These are phyloP conservation scores for Moesziomyces globuligerus DNA, from an alignment of 1,284 basidiomycete species.

Conservation along the genomic window DNA sequence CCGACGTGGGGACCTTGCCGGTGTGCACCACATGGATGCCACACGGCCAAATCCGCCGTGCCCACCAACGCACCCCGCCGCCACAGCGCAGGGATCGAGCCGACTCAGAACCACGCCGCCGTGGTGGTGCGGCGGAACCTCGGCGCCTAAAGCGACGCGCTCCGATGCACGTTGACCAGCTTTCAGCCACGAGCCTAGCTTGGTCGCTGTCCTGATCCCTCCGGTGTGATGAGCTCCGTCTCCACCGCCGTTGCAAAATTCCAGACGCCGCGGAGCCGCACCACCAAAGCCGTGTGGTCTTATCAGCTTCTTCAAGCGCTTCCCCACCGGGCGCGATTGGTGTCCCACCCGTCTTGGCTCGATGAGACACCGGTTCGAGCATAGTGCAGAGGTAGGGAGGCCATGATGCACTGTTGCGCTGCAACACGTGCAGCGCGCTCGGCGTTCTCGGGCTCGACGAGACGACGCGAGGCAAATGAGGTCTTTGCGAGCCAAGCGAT, in stretches of 20 bases:
- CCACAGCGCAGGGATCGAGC: not conserved
- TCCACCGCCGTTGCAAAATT: no score
- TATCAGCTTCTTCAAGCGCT: no score
- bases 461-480: not conserved
- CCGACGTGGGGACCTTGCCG: constrained; percentile 4
- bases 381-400: no score
- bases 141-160: not conserved
- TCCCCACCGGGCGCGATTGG: no score
- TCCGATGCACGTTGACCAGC: not conserved
- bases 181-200: not conserved
- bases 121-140: no score
- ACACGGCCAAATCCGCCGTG: constrained; percentile 14
- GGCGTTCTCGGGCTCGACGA: no score
- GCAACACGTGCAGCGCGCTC: not conserved
- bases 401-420: not conserved
- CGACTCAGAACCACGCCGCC: not conserved
- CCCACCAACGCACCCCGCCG: not conserved
- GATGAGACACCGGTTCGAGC: no score
- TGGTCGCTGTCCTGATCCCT: no score
- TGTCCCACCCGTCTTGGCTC: no score
- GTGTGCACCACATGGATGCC: constrained; percentile 27
- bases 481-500: not conserved
- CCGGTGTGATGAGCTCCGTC: no score
- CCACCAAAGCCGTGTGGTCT: no score
- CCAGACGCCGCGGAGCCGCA: no score